These are phyloP conservation scores for Cryptosporidium baileyi DNA, from an alignment of 169 alveolate genomes.

Conservation along the genomic window DNA sequence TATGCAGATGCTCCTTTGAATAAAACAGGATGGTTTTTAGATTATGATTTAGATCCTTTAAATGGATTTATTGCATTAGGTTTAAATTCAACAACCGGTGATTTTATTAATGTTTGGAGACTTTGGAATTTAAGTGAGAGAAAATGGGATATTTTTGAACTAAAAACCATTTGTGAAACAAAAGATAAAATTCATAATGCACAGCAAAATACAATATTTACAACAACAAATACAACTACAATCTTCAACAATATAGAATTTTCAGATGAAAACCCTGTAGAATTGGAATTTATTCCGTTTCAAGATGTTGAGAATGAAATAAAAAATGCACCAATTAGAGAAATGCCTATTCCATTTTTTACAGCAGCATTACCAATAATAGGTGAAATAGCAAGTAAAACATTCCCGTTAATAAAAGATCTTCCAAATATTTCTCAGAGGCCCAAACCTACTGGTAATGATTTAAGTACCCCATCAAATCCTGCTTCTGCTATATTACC, in stretches of 20 bases:
- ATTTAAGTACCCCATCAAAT: background rate
- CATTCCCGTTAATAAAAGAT: conserved; percentile 40
- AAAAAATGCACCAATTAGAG: conserved; percentile 30
- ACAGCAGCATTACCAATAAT: conserved; percentile 48
- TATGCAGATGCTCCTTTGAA: conserved; percentile 43
- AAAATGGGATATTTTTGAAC: conserved; percentile 19
- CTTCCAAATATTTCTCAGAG: conserved; percentile 8
- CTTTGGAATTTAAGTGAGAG: conserved; percentile 37
- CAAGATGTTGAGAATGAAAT: conserved; percentile 23
- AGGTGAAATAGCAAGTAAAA: conserved; percentile 38
- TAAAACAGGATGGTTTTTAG: conserved; percentile 66
- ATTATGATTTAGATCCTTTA: conserved; percentile 45
- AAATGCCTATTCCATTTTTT: conserved; percentile 59
- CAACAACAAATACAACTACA: conserved; percentile 31
- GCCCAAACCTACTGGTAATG: background rate
- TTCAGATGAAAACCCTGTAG: background rate
- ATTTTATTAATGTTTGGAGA: conserved; percentile 20
- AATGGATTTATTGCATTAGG: conserved; percentile 67
- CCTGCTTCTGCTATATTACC: conserved; percentile 59
- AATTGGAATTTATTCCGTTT: conserved; percentile 12
- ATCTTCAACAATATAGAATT: background rate
- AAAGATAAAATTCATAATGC: background rate
- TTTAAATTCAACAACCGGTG: background rate
- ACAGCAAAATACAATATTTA: background rate
- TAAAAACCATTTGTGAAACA: background rate